Evolutionary conservation across 352 stramenopile genomes (phyloP).

Genomic region (Synura sp.): DNA sequence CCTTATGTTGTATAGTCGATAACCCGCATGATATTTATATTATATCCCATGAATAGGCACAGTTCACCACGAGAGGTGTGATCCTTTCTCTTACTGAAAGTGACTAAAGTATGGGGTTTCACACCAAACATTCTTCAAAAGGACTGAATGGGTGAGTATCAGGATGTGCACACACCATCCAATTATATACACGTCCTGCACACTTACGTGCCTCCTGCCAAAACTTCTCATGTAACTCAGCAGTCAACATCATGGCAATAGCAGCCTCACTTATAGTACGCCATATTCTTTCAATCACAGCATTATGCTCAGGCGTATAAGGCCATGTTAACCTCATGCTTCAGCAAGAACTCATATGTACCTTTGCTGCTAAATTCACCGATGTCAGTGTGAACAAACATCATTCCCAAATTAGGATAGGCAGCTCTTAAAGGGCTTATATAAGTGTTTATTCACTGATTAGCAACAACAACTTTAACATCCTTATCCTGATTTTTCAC

Average conservation of each 20-base stretch:
- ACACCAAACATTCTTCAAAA: not conserved
- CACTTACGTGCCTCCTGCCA: not conserved
- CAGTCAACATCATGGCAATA: not conserved
- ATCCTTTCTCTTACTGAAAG: conserved; percentile 2
- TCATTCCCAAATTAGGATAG: not conserved
- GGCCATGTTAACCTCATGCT: not conserved
- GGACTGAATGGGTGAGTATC: not conserved
- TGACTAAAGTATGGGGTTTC: not conserved
- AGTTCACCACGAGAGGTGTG: not conserved
- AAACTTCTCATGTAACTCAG: not conserved
- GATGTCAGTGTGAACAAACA: conserved; percentile 19
- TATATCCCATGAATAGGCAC: not conserved
- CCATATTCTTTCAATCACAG: conserved; percentile 20
- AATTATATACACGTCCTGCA: conserved; percentile 28
- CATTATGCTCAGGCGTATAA: conserved; percentile 28
- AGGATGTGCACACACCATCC: no score
- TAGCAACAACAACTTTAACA: not conserved
- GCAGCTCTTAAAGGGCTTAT: not conserved
- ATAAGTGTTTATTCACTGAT: no score
- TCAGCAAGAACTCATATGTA: not conserved
- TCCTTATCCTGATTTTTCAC: not conserved
- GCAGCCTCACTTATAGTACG: not conserved
- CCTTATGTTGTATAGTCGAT: no score
- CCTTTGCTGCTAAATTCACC: conserved; percentile 13
- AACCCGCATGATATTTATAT: no score